Percentiles rank a stretch among this genome's conserved stretches.
These are phyloP conservation scores for Bidens hawaiensis DNA, from an alignment of 140 eudicot species.

Conservation along the genomic window DNA sequence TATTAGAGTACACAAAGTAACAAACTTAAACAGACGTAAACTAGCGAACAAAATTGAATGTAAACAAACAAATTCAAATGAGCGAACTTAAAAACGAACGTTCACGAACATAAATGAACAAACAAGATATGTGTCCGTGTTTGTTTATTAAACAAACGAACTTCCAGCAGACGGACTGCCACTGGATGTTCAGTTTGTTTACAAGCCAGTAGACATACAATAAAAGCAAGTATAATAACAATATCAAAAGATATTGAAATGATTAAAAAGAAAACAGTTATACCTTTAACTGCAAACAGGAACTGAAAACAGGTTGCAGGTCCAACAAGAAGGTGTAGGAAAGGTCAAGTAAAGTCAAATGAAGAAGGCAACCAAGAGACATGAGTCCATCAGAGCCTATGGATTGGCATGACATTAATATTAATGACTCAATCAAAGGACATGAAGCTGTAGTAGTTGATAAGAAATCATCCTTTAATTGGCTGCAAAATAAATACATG, in stretches of 20 bases:
- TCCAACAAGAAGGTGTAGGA: conserved; percentile 83
- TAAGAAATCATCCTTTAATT: conserved; percentile 79
- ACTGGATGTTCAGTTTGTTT: no score
- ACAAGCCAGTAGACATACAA: background rate
- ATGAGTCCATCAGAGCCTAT: conserved; percentile 80
- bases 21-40: no score
- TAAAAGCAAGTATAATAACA: background rate
- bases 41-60: no score
- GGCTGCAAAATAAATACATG: conserved; percentile 45
- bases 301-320: conserved; percentile 82
- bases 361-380: conserved; percentile 58
- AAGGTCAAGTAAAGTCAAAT: conserved; percentile 83
- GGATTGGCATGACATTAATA: conserved; percentile 87
- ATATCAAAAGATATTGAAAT: background rate
- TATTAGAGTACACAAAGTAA: no score
- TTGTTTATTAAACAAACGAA: no score
- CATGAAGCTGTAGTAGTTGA: conserved; percentile 93
- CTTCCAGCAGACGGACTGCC: no score
- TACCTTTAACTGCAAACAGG: conserved; percentile 80
- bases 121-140: no score
- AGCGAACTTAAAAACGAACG: no score
- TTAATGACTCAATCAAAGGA: conserved; percentile 79
- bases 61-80: no score
- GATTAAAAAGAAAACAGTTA: background rate
- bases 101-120: no score